phyloP scores from a whole-genome alignment of 805 yeast species.

The Monosporozyma solicola region DNA sequence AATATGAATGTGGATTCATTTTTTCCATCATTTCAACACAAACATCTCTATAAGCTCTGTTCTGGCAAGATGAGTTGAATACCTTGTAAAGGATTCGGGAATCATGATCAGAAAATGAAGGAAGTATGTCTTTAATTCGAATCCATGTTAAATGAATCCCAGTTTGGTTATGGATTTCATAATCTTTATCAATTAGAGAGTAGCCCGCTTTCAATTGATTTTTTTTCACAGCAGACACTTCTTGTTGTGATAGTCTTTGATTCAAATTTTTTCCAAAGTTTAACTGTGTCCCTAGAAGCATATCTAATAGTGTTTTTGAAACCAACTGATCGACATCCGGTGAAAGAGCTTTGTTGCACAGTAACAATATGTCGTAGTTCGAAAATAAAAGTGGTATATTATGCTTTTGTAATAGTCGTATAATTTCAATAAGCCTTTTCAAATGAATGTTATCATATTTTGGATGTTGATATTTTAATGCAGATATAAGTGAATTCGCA shows the following conservation, averaged over 20 bases:
- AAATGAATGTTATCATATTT: constrained; percentile 13
- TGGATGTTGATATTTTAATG: constrained; percentile 18
- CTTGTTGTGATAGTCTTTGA: background rate
- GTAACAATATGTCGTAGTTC: constrained; percentile 10
- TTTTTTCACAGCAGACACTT: constrained; percentile 2
- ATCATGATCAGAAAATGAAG: constrained; percentile 15
- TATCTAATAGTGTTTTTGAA: constrained; percentile 11
- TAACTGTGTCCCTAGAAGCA: constrained; percentile 9
- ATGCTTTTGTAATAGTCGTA: constrained; percentile 6
- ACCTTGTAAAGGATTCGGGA: constrained; percentile 20
- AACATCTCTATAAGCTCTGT: constrained; percentile 15
- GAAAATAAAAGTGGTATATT: constrained; percentile 4
- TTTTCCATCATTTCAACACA: constrained; percentile 13
- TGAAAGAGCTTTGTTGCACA: constrained; percentile 20
- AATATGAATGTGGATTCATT: constrained; percentile 15
- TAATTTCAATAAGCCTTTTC: constrained; percentile 9
- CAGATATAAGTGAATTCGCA: constrained; percentile 10
- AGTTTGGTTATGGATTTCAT: constrained; percentile 15
- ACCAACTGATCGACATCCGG: constrained; percentile 7
- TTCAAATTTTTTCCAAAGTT: background rate
- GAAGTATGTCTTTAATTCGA: constrained; percentile 11
- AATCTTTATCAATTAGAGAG: constrained; percentile 16
- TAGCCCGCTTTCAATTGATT: constrained; percentile 15
- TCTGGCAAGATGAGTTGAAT: constrained; percentile 13
- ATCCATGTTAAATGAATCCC: constrained; percentile 22